Base-by-base conservation (phyloP, 2,329 filamentous ascomycete genomes). In the Penicillium digitatum region DNA sequence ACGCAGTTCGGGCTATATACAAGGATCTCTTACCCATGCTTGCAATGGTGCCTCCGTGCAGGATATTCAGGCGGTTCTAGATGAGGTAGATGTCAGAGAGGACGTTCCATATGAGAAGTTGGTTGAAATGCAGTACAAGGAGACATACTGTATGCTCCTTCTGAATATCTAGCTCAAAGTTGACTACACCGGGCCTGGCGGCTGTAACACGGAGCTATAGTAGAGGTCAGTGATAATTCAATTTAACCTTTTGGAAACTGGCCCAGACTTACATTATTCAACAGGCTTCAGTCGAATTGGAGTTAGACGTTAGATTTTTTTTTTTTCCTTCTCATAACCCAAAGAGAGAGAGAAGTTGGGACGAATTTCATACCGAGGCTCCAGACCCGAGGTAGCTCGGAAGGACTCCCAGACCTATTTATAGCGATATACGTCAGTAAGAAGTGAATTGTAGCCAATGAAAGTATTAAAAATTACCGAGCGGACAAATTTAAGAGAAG, bases 401-500 rank as follows among this genome's bases (percentile, higher is more conserved):
- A 96, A 96, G 2, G 89, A 92, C 71, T 88, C 87, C 79, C 90
- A 82, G 44, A 95, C 90, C 90, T 94, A 55, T 12, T 55, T 26
- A 44, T 43, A 20, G 52, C 37, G 46, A 46, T 31, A 20, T 8
- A 35, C 9, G 50, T 74, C 34, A 72, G 52, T 47, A 29, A 40
- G 3, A 8, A 18, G 27, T 11, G 12, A 16, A 40, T 11, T 1
- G 12, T 2, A 24, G 11, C 14, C 1, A 3, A 2, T 10, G 3
- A 40, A 39, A 14, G 22, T 22, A 10, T 18, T 44, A 16, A 10
- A 11, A 22, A 81, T 63, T 74, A 88, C 86, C 42, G 83, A 85
- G 73, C 79, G 79, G 14, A 89, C 85, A 67, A 87, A 87, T 66
- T 80, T 82, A 29, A 86, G 68, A 43, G 83, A 79, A 34, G 81